Evolutionary conservation across 2,329 filamentous ascomycete genomes (phyloP), one percentile per base, ranked within the genome.

Genomic region (Ophiostoma australiae): DNA sequence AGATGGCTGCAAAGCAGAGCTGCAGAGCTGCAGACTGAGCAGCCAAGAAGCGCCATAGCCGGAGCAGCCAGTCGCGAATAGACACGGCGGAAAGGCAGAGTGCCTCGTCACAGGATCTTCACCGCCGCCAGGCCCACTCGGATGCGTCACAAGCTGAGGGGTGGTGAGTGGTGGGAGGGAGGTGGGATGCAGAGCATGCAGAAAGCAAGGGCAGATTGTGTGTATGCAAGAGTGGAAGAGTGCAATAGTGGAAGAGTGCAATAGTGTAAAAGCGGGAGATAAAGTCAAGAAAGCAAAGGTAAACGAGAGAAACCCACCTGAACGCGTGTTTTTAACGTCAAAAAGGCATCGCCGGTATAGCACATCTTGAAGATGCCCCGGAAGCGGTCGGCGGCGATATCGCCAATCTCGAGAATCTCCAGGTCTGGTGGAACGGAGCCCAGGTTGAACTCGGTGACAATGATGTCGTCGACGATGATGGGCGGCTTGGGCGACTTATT

Each of bases 361-460:
- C 91, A 94, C 94, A 99, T 98, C 81, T 98, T 98, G 86, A 99
- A 99, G 76, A 99, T 98, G 78, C 95, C 95, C 72, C 95, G 88
- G 80, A 99, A 99, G 70, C 94, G 87, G 83, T 99, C 95, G 82
- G 98, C 95, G 70, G 95, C 95, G 79, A 99, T 84, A 80, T 99
- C 95, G 72, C 95, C 95, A 80, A 99, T 97, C 84, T 99, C 95
- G 75, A 99, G 83, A 74, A 99, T 98, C 82, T 99, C 95, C 77
- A 99, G 83, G 78, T 98, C 93, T 13, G 95, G 95, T 67, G 95
- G 94, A 68, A 96, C 92, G 73, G 92, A 94, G 78, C 95, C 95
- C 73, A 99, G 87, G 81, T 99, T 99, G 80, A 99, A 87, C 83
- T 99, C 95, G 81, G 93, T 97, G 75, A 99, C 95, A 80, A 97